Evolutionary conservation across 2,329 filamentous ascomycete genomes (phyloP), one percentile per base, ranked within the genome.

Genomic region (Colletotrichum navitas): DNA sequence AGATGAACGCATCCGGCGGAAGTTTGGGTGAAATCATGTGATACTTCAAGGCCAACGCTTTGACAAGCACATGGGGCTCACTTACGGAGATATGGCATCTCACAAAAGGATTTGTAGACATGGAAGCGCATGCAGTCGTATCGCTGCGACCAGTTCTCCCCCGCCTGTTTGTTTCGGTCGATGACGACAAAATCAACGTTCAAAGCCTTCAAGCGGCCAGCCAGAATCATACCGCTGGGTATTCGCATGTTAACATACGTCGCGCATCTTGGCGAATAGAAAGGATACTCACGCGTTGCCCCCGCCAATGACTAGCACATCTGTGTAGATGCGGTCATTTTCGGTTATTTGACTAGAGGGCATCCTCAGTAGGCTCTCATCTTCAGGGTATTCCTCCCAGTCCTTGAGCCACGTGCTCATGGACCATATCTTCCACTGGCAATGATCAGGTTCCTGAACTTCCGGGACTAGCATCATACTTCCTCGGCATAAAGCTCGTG

Each of bases 41-140:
- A 1, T 24, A 29, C 29, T 29, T 18, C 14, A 12, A 21, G 29
- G 29, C 18, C 11, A 6, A 11, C 0, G 51, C 18, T 26, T 10
- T 1, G 2, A 39, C 18, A 16, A 16, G 32, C 12, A 5, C 12
- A 3, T 8, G 29, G 58, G 11, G 4, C n/a, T 29, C 10, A 11
- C 43, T 76, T 76, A 72, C 79, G 77, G 39, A 81, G 73, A 55
- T 79, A 84, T 0, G 83, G 82, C 63, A 81, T 69, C 29, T 83
- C 77, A 63, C 79, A 81, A 45, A 74, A 76, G 0, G 79, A 76
- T 0, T 80, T 82, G 6, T 79, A 79, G 2, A 83, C 73, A 64
- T 85, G 83, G 49, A 85, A 82, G n/a, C 74, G 72, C 65, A 83
- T 43, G 56, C 73, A 79, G 61, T 84, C 81, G 59, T 84, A 84